Evolutionary conservation across 495 filamentous ascomycete species (phyloP).

Genomic region (Podospora pseudocomata): DNA sequence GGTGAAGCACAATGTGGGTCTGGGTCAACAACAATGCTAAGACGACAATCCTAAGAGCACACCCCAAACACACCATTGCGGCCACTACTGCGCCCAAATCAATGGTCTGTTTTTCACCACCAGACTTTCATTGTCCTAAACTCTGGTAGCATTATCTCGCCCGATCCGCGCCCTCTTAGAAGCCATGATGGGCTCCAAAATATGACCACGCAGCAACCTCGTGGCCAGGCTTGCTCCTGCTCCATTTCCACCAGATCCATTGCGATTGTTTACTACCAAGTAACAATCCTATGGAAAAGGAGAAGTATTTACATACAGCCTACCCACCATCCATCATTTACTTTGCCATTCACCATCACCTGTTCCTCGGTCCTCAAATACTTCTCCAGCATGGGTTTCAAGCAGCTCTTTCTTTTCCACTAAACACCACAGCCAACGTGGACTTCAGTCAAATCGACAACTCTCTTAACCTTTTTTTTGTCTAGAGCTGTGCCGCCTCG

Average conservation of each 20-base stretch:
- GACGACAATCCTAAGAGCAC: background rate
- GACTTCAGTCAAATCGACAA: background rate
- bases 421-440: background rate
- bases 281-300: background rate
- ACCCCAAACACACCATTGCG: constrained; percentile 11
- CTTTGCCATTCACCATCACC: background rate
- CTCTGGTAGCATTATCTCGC: background rate
- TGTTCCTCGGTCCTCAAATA: background rate
- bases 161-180: background rate
- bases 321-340: background rate
- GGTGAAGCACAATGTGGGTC: constrained; percentile 10
- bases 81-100: constrained; percentile 2
- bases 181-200: background rate
- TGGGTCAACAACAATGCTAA: constrained; percentile 19
- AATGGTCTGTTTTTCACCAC: background rate
- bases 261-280: background rate
- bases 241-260: background rate
- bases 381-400: background rate
- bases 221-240: background rate
- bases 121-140: background rate
- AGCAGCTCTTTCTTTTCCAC: background rate
- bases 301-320: background rate
- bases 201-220: background rate
- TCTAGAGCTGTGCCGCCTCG: background rate
- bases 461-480: background rate